Percentiles rank a stretch among this genome's conserved stretches.
phyloP scores from a whole-genome alignment of 495 filamentous ascomycete genomes.

The Penicillium angulare region DNA sequence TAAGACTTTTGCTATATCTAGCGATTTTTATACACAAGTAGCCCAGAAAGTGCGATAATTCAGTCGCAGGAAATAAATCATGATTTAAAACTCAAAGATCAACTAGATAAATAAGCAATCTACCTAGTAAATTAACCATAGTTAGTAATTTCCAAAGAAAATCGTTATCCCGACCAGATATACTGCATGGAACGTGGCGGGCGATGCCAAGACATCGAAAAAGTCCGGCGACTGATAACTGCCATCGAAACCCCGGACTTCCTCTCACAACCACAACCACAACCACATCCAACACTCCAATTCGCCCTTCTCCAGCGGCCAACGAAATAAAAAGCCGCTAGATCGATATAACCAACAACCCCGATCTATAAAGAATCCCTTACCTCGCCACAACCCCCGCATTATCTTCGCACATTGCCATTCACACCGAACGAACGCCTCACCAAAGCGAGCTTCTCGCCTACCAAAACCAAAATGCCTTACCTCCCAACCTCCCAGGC shows the following conservation, averaged over 20 bases:
- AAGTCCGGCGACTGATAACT: slow-evolving; percentile 27
- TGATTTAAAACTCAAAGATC: too few species aligned
- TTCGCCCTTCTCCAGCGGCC: neutral
- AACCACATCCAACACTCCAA: slow-evolving; percentile 4
- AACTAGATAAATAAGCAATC: too few species aligned
- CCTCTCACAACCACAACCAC: neutral
- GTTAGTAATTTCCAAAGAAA: neutral
- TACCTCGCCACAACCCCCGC: too few species aligned
- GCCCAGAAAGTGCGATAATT: too few species aligned
- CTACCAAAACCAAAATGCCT: slow-evolving; percentile 50
- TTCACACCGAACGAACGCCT: neutral
- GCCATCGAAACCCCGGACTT: slow-evolving; percentile 12
- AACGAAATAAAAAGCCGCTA: too few species aligned
- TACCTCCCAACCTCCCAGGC: slow-evolving; percentile 58
- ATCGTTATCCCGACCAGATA: too few species aligned
- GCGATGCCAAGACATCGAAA: slow-evolving; percentile 31
- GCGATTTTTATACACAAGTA: too few species aligned
- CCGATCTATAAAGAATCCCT: too few species aligned
- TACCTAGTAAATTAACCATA: neutral
- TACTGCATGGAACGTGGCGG: too few species aligned
- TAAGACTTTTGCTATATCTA: too few species aligned
- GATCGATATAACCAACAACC: too few species aligned
- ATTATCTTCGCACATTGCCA: neutral
- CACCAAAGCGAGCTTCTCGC: slow-evolving; percentile 20
- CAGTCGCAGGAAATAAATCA: too few species aligned